Evolutionary conservation across 2,329 filamentous ascomycete genomes (phyloP), one percentile per base, ranked within the genome.

Genomic region (Lasiodiplodia gonubiensis): DNA sequence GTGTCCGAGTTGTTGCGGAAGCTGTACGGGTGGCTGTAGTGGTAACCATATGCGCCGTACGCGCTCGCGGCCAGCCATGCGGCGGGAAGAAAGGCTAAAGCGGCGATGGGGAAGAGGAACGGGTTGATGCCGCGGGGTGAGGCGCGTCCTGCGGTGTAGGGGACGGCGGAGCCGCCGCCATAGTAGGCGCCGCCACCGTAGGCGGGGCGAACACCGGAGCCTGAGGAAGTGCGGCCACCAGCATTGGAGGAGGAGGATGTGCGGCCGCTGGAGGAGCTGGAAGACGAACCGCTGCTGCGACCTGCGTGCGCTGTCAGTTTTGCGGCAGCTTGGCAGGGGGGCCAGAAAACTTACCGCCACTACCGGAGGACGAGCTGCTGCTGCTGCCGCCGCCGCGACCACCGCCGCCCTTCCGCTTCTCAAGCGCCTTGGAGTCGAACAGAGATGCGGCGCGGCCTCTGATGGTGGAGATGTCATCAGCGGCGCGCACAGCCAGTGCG

Each of bases 151-250:
- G 90, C 71, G 2, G 72, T 69, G 78, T 91, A 94, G 2, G 92
- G 90, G 0, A 76, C 74, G 2, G 80, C 69, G 0, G 88, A 85
- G 27, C 78, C 78, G 59, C 92, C 92, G 46, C 86, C 85, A 74
- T 93, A 93, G 77, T 85, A 91, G 63, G 75, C 72, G 8, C 89
- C 89, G 46, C 88, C 87, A 53, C 88, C 89, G 72, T 85, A 92
- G 0, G 74, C 69, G 3, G 87, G 88, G 18, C 80, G 72, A 0
- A 85, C 79, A 18, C 90, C 89, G 63, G 84, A 86, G 68, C 90
- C 89, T 7, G 82, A 78, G 4, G 78, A 82, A 3, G 89, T 89
- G 10, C 73, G 46, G 35, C 80, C 79, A 53, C 80, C 80, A 5
- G 70, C 49, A 18, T 74, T 76, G 21, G 78, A 79, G 46, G 69